Base-by-base conservation (phyloP, 352 stramenopile genomes). In the Phytophthora palmivora region DNA sequence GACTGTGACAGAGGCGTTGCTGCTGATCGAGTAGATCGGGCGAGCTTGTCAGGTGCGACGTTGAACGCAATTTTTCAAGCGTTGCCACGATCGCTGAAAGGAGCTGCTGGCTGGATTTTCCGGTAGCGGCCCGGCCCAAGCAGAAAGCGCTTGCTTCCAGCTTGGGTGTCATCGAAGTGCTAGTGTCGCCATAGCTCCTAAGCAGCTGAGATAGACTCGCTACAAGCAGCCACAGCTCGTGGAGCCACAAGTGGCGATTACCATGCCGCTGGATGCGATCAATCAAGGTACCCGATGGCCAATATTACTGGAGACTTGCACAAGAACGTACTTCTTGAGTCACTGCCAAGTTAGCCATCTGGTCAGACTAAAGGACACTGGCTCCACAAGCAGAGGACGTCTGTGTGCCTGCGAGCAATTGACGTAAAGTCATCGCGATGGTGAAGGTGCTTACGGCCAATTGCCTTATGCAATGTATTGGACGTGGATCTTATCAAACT, bases 71-170 rank as follows among this genome's bases (percentile, higher is more conserved):
- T 58, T 70, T 61, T 66, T 60, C 16, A 53, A 21, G 15, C 41
- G 55, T 70, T 59, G 30, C 34, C 41, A 14, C 61, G 62, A 66
- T 70, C 55, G 48, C 48, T 43, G 47, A 66, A 70, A 70, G 62
- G 28, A 64, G 46, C 46, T 60, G 53, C 56, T 41, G 16, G 22
- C 59, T 70, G 62, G 62, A 70, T 70, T 66, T 66, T 66, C 42
- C 26, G 42, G 41, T 52, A 58, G 43, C 59, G 22, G 37, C 48
- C 32, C 42, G 53, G 19, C 39, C 30, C 41, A 52, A 32, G 32
- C 16, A 42, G 24, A 53, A 53, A 30, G 32, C 32, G 32, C 46
- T 52, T 26, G 37, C 30, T 34, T 12, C 30, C 2, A 34, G 30
- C 30, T 16, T 18, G 10, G 30, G 14, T 28, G 30, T 15, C 39